These are phyloP conservation scores for Parastagonospora avenae DNA, from an alignment of 2,329 filamentous ascomycete species.

Conservation along the genomic window DNA sequence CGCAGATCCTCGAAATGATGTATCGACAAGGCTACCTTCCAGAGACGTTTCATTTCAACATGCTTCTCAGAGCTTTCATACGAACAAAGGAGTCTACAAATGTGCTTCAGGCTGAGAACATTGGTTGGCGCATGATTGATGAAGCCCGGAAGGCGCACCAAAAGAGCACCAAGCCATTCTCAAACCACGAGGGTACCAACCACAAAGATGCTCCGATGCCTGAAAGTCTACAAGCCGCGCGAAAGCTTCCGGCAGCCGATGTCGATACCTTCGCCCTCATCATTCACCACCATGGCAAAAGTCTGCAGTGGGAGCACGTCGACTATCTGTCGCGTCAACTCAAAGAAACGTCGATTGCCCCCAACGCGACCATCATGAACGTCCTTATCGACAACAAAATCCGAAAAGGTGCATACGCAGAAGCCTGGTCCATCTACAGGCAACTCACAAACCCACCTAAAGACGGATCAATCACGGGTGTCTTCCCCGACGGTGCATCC, in stretches of 20 bases:
- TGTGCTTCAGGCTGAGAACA: slow-evolving; percentile 39
- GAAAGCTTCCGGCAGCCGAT: slow-evolving; percentile 32
- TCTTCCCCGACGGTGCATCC: slow-evolving; percentile 38
- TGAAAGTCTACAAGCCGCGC: neutral
- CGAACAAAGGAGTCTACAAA: slow-evolving; percentile 47
- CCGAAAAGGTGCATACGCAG: slow-evolving; percentile 33
- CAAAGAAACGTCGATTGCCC: slow-evolving; percentile 20
- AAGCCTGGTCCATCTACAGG: slow-evolving; percentile 38
- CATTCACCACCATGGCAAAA: slow-evolving; percentile 36
- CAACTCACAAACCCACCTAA: slow-evolving; percentile 27
- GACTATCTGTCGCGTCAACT: slow-evolving; percentile 38
- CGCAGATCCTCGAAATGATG: slow-evolving; percentile 77
- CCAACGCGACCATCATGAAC: slow-evolving; percentile 40
- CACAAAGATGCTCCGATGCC: neutral
- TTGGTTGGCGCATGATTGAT: slow-evolving; percentile 45
- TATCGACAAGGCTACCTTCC: slow-evolving; percentile 69
- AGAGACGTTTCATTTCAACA: slow-evolving; percentile 78
- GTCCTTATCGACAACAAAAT: slow-evolving; percentile 37
- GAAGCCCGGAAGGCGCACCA: slow-evolving; percentile 12
- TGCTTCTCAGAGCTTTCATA: slow-evolving; percentile 79
- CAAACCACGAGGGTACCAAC: slow-evolving; percentile 4
- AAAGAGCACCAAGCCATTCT: neutral
- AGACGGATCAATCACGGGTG: slow-evolving; percentile 7
- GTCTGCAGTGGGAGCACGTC: slow-evolving; percentile 41
- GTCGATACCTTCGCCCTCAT: slow-evolving; percentile 39